A percentile compares a stretch with the other conserved stretches of the same genome.
These are phyloP conservation scores for Xylariaceae sp. DNA, from an alignment of 2,329 filamentous ascomycete species.

Conservation along the genomic window DNA sequence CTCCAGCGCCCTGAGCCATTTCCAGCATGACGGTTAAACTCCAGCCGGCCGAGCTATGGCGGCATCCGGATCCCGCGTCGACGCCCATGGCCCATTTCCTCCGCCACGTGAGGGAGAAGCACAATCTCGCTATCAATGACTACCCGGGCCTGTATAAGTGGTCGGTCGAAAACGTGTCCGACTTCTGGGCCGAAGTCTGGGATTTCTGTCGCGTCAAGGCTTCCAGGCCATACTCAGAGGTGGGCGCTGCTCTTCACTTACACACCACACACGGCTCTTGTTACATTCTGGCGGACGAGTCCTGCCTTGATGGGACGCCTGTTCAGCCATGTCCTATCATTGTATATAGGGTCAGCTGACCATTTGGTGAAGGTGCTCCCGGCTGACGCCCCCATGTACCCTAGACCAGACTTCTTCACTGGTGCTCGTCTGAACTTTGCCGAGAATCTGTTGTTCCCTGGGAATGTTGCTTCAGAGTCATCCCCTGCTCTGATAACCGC, in stretches of 20 bases:
- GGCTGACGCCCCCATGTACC: slow-evolving; percentile 65
- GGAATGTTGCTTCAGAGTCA: slow-evolving; percentile 45
- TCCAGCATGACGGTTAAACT: too few species aligned
- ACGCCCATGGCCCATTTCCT: slow-evolving; percentile 70
- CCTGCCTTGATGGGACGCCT: too few species aligned
- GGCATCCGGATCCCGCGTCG: slow-evolving; percentile 55
- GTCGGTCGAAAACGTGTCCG: slow-evolving; percentile 68
- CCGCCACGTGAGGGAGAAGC: slow-evolving; percentile 58
- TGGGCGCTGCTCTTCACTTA: slow-evolving; percentile 25
- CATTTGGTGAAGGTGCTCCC: slow-evolving; percentile 77
- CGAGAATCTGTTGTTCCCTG: slow-evolving; percentile 85
- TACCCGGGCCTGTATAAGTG: slow-evolving; percentile 77
- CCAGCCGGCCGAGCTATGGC: slow-evolving; percentile 75
- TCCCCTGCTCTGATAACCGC: slow-evolving; percentile 68
- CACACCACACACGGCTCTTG: too few species aligned
- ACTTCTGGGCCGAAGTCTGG: slow-evolving; percentile 85
- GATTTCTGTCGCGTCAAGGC: slow-evolving; percentile 69
- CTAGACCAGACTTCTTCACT: slow-evolving; percentile 77
- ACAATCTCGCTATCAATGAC: slow-evolving; percentile 51
- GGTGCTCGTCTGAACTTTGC: slow-evolving; percentile 82
- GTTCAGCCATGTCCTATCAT: too few species aligned
- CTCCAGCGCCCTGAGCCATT: too few species aligned
- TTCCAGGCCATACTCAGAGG: slow-evolving; percentile 53
- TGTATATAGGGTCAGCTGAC: too few species aligned
- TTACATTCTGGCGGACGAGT: too few species aligned